Evolutionary conservation across 805 yeast species (phyloP).

Genomic region (Starmerella bacillaris): DNA sequence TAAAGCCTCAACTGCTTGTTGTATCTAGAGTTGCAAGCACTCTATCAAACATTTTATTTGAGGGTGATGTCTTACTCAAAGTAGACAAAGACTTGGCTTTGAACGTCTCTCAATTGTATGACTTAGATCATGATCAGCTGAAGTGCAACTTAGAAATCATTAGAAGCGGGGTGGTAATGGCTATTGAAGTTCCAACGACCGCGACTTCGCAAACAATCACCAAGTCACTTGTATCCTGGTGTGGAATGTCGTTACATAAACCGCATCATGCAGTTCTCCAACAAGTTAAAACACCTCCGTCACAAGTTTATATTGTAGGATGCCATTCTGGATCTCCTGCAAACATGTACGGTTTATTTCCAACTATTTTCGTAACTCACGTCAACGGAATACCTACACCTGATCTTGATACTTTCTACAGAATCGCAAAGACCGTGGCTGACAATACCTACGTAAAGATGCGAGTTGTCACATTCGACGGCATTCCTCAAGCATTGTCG

Average conservation of each 20-base stretch:
- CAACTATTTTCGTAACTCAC: constrained; percentile 76
- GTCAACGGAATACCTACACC: constrained; percentile 62
- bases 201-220: constrained; percentile 42
- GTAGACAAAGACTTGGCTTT: constrained; percentile 49
- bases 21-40: constrained; percentile 47
- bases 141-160: constrained; percentile 43
- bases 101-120: constrained; percentile 43
- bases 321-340: constrained; percentile 75
- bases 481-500: constrained; percentile 70
- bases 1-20: constrained; percentile 46
- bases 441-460: constrained; percentile 69
- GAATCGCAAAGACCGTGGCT: constrained; percentile 48
- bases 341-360: constrained; percentile 55
- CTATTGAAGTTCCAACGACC: constrained; percentile 45
- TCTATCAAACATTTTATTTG: constrained; percentile 22
- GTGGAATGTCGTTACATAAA: constrained; percentile 64
- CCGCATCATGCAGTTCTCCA: constrained; percentile 92
- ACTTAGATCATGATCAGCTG: constrained; percentile 29
- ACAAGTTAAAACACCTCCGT: constrained; percentile 56
- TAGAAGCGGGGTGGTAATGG: constrained; percentile 48
- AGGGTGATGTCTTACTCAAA: constrained; percentile 63
- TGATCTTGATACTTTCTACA: constrained; percentile 47
- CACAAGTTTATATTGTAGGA: constrained; percentile 65
- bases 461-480: constrained; percentile 68
- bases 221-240: constrained; percentile 55